Percentiles rank a stretch among this genome's conserved stretches.
Evolutionary conservation across 768 basidiomycete genomes (phyloP).

Genomic region (Termitomyces sp.): DNA sequence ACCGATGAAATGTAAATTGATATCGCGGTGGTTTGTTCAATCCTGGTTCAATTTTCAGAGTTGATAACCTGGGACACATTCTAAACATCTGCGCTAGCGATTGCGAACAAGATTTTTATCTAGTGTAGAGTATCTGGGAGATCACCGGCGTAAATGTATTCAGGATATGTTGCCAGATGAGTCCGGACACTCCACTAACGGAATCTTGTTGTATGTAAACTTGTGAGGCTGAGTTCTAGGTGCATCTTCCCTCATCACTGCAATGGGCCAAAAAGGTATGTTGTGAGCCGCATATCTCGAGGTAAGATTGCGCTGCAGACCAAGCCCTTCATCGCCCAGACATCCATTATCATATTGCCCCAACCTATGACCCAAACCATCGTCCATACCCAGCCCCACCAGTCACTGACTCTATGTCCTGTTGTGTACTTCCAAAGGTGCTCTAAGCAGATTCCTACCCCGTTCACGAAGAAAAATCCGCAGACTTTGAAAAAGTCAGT

Average conservation of each 20-base stretch:
- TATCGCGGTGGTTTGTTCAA: background rate
- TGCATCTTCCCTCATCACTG: background rate
- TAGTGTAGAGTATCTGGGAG: background rate
- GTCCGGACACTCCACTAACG: background rate
- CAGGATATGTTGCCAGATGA: background rate
- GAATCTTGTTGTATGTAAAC: background rate
- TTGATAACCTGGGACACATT: background rate
- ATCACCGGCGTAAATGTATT: background rate
- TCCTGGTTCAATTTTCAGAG: background rate
- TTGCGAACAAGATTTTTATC: background rate
- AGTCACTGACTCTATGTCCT: conserved; percentile 42
- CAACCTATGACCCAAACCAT: conserved; percentile 38
- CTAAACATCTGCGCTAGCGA: background rate
- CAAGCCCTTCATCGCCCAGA: conserved; percentile 38
- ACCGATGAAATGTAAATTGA: background rate
- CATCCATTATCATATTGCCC: conserved; percentile 45
- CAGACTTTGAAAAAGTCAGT: conserved; percentile 34
- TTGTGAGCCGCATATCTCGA: conserved; percentile 26
- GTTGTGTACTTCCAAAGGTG: conserved; percentile 34
- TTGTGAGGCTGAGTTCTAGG: too few species aligned
- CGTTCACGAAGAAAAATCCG: conserved; percentile 55
- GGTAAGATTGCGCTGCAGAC: conserved; percentile 34
- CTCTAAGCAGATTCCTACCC: conserved; percentile 47
- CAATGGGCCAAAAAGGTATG: conserved; percentile 18
- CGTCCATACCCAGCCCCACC: conserved; percentile 48